Conservation (phyloP, 805 yeast genomes). For the Candida insectorum region DNA sequence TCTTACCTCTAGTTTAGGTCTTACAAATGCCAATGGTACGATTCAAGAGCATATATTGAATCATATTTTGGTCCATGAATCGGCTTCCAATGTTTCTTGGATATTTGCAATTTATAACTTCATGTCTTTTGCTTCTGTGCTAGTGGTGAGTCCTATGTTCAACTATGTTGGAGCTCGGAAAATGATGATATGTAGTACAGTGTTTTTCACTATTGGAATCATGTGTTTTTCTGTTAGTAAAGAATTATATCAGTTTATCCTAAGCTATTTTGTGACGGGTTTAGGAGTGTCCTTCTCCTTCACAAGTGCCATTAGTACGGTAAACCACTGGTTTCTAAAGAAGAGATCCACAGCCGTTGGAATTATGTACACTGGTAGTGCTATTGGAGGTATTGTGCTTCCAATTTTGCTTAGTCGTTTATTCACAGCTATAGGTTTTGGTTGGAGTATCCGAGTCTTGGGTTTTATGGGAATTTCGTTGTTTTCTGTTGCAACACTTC, state of each 20-base stretch:
- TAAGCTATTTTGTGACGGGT: conserved; percentile 17
- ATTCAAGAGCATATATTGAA: conserved; percentile 16
- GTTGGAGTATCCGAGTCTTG: conserved; percentile 23
- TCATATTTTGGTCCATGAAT: conserved; percentile 11
- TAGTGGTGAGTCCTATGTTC: conserved; percentile 20
- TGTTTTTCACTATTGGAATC: conserved; percentile 15
- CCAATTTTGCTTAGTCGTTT: conserved; percentile 21
- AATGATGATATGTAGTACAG: conserved; percentile 14
- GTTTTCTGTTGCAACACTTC: conserved; percentile 7
- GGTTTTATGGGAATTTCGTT: conserved; percentile 17
- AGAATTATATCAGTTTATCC: conserved; percentile 18
- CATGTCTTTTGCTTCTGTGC: conserved; percentile 17
- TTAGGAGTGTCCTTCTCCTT: conserved; percentile 19
- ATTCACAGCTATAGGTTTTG: conserved; percentile 22
- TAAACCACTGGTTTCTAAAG: conserved; percentile 18
- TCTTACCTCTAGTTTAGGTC: conserved; percentile 17
- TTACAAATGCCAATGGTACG: conserved; percentile 20
- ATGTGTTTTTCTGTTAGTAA: conserved; percentile 17
- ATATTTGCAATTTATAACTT: conserved; percentile 21
- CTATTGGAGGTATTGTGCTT: conserved; percentile 22
- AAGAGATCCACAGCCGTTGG: conserved; percentile 21
- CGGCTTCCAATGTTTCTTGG: conserved; percentile 19
- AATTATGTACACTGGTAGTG: conserved; percentile 23
- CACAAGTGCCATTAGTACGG: conserved; percentile 16
- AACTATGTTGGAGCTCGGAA: conserved; percentile 17